Evolutionary conservation across 495 filamentous ascomycete genomes (phyloP), one percentile per base, ranked within the genome.

Genomic region (Neurospora africana): DNA sequence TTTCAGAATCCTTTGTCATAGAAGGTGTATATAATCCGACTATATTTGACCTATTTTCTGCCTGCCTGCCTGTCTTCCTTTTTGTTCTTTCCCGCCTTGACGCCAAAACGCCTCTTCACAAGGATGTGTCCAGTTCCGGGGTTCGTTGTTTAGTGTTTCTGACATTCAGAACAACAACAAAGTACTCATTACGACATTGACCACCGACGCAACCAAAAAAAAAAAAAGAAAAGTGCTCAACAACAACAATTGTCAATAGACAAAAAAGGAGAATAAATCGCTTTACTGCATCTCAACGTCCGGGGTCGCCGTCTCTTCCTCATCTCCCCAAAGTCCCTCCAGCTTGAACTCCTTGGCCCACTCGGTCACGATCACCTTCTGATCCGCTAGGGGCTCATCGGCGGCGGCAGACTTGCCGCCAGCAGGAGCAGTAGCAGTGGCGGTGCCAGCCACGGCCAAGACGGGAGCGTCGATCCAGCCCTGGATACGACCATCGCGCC

Each of bases 311-410:
- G 65, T 75, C 53, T 58, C 73, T 13, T 76, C 78, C 37, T 79
- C 81, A 72, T 92, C 88, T 2, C 91, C 92, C 91, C 92, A 97
- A n/a, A 99, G 79, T 0, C 94, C 95, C 76, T 98, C 95, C 40
- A 99, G 86, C 84, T 94, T 94, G 81, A 99, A 98, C 82, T 98
- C 96, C 80, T 91, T 88, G 5, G 94, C 93, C 96, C 95, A 98
- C 80, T 95, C 90, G 23, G 89, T 91, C 21, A 98, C 95, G 75
- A 99, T 91, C 81, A 91, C 87, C 81, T 93, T 93, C 78, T 90
- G 90, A 77, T 95, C 93, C n/a, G 83, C 81, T 69, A 84, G 82
- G 6, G 76, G 76, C 72, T 75, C 79, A 23, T 81, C 80, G 33
- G 82, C 84, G 35, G 81, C 71, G 9, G 68, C 35, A 21, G 38